Base-by-base conservation (phyloP, 2,329 filamentous ascomycete species). In the Ceratocystis alfenasii region DNA sequence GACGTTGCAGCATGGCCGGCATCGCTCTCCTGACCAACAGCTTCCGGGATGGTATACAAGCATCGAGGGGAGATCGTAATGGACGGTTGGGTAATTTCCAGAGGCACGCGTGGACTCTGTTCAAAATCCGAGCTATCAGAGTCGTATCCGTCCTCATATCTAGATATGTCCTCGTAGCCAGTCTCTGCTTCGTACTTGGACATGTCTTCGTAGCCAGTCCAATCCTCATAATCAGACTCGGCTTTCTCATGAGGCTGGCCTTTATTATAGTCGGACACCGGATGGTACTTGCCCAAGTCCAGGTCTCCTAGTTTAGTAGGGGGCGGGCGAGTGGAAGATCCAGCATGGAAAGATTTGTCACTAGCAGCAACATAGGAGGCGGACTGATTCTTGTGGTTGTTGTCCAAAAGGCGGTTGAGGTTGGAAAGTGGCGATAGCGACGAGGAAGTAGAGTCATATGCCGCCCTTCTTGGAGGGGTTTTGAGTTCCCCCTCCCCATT, bases 21-120 rank as follows among this genome's bases (percentile, higher is more conserved):
- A 22, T 62, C 41, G n/a, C 45, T 25, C 17, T 62, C 41, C 17
- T 62, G 41, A 4, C 30, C 60, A 33, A 55, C 63, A 36, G 50
- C 25, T 44, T 64, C 63, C 5, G 50, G 63, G 22, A 64, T 64
- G 1, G 63, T 64, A 25, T 59, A 64, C 50, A 70, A 69, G 41
- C 65, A 68, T 46, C 70, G 69, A 65, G 67, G 20, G 70, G 73
- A 68, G 70, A 74, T 57, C 63, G 70, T 66, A 28, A 71, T 70
- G 15, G 74, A 69, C 63, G 55, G 55, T n/a, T 73, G 75, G 20
- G 70, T 69, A 17, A 33, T 10, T 5, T 46, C 36, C 2, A n/a
- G 30, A n/a, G 55, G 15, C 28, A 59, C 7, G 15, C 36, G 12
- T 8, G 25, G 30, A 17, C 55, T 30, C 55, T n/a, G 55, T 36